Base-by-base conservation (phyloP, 176 grass and related monocot species). In the Pontederia crassipes region DNA sequence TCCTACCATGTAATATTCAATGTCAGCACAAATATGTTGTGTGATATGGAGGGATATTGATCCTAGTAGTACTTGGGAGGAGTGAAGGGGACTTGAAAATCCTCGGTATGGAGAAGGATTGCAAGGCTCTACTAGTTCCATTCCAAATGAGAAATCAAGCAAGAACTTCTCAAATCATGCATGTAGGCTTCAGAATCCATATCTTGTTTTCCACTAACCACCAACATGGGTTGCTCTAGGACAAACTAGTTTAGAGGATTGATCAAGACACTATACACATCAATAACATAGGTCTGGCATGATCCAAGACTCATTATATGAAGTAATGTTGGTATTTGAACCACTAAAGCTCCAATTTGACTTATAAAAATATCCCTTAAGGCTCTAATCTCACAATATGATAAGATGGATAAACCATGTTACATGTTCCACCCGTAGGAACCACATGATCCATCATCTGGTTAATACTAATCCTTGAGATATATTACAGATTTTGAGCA, bases 1-100 rank as follows among this genome's bases (percentile, higher is more conserved):
- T 20, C 15, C 28, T 10, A 87, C 49, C 28, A 80, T 12, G 73
- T 49, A 73, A 61, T 56, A 29, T 0, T 79, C 58, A 74, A 71
- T 64, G 28, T 90, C 80, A 51, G 77, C 80, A 68, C 89, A 83
- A 67, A 79, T 68, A 57, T 74, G 55, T 80, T 87, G 77, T 35
- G 72, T 78, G 55, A 68, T 75, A 50, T 75, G 68, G 32, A 75
- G 52, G 58, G 87, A 95, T 72, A 63, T 80, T 8, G 91, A 84
- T 6, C 79, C 72, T 59, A 78, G 55, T 75, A 82, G 57, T 61
- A 82, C 71, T 46, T 62, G 74, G 46, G 76, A 63, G 61, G 80
- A 73, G 11, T 32, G 76, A 61, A 62, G 49, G 17, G 66, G 62
- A 67, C 52, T 29, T 57, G 75, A 65, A 59, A 20, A 64, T 35